Conservation (phyloP, 73 alveolate genomes). For the Effrenium voratum region DNA sequence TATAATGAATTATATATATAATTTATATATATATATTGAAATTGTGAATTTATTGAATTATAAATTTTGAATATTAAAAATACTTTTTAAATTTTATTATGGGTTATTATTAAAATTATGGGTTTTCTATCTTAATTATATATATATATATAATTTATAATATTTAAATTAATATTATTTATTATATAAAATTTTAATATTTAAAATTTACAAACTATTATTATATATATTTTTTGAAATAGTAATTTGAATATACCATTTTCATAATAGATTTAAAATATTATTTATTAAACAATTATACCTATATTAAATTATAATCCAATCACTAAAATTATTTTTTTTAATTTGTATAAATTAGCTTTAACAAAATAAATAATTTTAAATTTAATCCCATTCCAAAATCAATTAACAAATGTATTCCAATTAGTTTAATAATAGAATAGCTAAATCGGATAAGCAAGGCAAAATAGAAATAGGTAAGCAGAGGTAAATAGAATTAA, state of each 20-base stretch:
- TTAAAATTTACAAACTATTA: neutral
- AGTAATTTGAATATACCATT: neutral
- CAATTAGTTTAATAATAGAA: too few species aligned
- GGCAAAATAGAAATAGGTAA: too few species aligned
- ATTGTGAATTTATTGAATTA: neutral
- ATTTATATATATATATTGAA: neutral
- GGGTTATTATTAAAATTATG: neutral
- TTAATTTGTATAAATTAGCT: too few species aligned
- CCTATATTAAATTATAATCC: too few species aligned
- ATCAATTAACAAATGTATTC: too few species aligned
- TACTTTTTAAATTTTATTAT: too few species aligned
- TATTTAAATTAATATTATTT: neutral
- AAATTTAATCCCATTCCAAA: neutral
- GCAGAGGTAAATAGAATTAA: too few species aligned
- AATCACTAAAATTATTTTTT: too few species aligned
- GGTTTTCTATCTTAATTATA: neutral
- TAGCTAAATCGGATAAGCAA: too few species aligned
- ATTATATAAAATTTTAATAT: neutral
- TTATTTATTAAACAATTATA: neutral
- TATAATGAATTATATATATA: too few species aligned
- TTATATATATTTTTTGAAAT: neutral
- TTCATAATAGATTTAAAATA: neutral
- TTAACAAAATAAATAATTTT: neutral
- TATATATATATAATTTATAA: neutral
- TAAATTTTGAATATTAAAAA: neutral